Evolutionary conservation across 2,329 filamentous ascomycete genomes (phyloP).

Genomic region (Fusarium verticillioides): DNA sequence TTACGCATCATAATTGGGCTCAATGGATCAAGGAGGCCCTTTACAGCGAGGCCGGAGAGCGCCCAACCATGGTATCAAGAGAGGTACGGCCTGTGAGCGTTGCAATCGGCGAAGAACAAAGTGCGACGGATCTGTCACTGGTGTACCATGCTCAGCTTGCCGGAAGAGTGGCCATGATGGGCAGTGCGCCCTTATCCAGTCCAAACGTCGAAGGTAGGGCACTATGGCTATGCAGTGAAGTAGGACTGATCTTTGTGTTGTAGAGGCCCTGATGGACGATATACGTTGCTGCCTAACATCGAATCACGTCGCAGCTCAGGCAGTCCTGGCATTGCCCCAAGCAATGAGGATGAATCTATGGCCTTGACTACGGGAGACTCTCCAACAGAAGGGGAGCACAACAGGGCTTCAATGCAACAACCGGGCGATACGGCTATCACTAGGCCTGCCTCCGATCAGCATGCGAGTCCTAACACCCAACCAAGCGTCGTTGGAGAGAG

Average conservation of each 20-base stretch:
- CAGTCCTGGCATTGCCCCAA: rapidly evolving
- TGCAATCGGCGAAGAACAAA: constrained; percentile 9
- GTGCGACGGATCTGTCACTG: not conserved
- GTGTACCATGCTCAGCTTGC: not conserved
- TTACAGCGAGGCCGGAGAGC: rapidly evolving
- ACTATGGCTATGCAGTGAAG: no score
- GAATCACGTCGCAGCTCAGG: rapidly evolving
- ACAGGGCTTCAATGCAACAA: not conserved
- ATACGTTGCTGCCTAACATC: not conserved
- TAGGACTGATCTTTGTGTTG: no score
- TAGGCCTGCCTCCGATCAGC: rapidly evolving
- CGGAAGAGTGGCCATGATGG: not conserved
- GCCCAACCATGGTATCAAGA: not conserved
- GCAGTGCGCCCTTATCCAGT: not conserved
- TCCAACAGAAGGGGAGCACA: rapidly evolving
- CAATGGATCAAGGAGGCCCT: not conserved
- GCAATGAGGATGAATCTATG: not conserved
- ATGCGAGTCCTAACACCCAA: not conserved
- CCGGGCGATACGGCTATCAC: rapidly evolving
- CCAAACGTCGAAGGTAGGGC: not conserved
- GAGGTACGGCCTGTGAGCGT: not conserved
- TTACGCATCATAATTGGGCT: no score
- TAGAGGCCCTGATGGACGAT: not conserved
- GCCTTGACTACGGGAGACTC: rapidly evolving
- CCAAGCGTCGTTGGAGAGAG: not conserved